Evolutionary conservation across 768 basidiomycete species (phyloP), one percentile per base, ranked within the genome.

Genomic region (Lentinula sp.): DNA sequence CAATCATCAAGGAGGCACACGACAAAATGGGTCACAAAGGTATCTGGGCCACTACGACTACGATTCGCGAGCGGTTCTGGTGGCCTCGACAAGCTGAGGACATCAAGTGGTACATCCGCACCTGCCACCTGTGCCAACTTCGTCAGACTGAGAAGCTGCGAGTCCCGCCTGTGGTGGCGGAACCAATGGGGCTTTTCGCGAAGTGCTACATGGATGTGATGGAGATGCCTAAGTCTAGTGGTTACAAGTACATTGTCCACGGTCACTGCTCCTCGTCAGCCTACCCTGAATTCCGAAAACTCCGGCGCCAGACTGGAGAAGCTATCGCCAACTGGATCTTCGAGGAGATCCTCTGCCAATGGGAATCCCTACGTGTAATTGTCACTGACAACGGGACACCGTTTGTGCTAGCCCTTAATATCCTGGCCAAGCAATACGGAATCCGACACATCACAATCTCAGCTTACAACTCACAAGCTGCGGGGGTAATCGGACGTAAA

Each of bases 321-420:
- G 48, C 57, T 0, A 54, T 74, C 0, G 72, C 58, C 0, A 6
- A 61, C 15, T 73, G 71, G 64, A 61, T 75, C 4, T 67, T 70
- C 28, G 63, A 72, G 42, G 69, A 71, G 1, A 67, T 73, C 9
- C 18, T 64, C 5, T 61, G 60, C 18, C 60, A 65, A 16, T 76
- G 63, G 63, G 74, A 72, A 23, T 61, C 66, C 1, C 1, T 73
- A 0, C 32, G 16, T 0, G 66, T 71, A 28, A 69, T 75, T 7
- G 64, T 74, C 5, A 70, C 68, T 0, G 75, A 76, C 57, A 76
- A 75, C 46, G 68, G 73, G 0, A 62, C 68, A 0, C 68, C 66
- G 0, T 71, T 69, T 18, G 43, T 71, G 2, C 49, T 62, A 0
- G 74, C 65, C 0, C 7, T 57, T 0, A 46, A 39, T 0, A 45